Conservation (phyloP, 352 stramenopile genomes). For the Globisporangium rhizosaccharum region DNA sequence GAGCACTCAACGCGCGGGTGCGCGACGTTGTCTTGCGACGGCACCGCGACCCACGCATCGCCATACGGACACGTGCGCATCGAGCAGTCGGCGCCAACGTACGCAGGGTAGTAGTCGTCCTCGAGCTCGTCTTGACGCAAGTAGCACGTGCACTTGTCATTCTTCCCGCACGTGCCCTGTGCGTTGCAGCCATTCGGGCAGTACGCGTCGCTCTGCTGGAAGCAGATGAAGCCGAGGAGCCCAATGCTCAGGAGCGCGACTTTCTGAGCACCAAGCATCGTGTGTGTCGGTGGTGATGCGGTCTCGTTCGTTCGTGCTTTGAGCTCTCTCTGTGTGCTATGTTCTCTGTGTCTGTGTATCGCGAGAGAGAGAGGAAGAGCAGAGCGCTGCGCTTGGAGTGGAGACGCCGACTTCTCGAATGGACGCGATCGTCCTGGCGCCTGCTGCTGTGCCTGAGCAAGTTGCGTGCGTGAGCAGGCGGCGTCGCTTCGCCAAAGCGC, state of each 20-base stretch:
- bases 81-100: constrained; percentile 73
- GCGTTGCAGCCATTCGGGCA: constrained; percentile 84
- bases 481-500: neutral
- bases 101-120: constrained; percentile 41
- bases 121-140: constrained; percentile 52
- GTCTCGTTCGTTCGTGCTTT: no score
- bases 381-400: no score
- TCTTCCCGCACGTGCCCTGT: constrained; percentile 80
- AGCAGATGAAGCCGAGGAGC: neutral
- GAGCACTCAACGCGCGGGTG: constrained; percentile 91
- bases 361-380: no score
- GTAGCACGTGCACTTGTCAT: constrained; percentile 93
- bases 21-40: constrained; percentile 55
- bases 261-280: neutral
- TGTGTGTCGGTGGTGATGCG: neutral
- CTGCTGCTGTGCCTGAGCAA: no score
- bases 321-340: no score
- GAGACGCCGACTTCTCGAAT: no score
- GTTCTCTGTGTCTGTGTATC: no score
- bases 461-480: neutral
- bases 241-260: neutral
- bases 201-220: constrained; percentile 29
- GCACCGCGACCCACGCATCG: constrained; percentile 54
- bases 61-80: constrained; percentile 72
- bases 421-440: no score